Evolutionary conservation across 768 basidiomycete genomes (phyloP).

Genomic region (Punctularia strigosozonata): DNA sequence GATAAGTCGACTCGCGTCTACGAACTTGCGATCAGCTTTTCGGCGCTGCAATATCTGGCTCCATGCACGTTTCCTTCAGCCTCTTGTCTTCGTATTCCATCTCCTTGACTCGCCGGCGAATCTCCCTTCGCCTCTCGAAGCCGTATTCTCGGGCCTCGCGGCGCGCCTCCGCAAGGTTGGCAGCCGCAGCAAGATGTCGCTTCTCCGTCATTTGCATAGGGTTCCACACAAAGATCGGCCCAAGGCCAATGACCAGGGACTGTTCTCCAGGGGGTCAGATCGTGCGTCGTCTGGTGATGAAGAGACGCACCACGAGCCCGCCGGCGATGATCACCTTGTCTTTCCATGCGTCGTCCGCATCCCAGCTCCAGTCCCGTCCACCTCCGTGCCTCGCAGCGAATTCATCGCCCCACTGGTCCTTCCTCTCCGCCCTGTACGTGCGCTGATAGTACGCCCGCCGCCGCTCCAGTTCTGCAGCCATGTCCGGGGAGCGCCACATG

Average conservation of each 20-base stretch:
- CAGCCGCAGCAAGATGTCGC: constrained; percentile 38
- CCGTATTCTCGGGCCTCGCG: constrained; percentile 45
- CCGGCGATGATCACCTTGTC: constrained; percentile 36
- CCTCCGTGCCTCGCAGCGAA: constrained; percentile 6
- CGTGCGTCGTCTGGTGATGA: not conserved
- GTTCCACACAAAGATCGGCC: constrained; percentile 27
- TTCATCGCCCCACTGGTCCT: not conserved
- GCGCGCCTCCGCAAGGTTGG: constrained; percentile 48
- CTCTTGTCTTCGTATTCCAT: no score
- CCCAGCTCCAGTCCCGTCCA: constrained; percentile 16
- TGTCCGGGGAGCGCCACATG: not conserved
- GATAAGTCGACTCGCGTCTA: no score
- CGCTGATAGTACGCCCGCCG: constrained; percentile 17
- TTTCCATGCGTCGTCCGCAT: constrained; percentile 35
- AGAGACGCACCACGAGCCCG: constrained; percentile 32
- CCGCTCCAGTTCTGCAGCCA: constrained; percentile 10
- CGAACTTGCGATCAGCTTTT: no score
- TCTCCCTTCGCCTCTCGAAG: constrained; percentile 35
- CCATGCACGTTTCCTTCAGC: no score
- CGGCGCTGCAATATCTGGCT: no score
- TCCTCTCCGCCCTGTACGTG: constrained; percentile 8
- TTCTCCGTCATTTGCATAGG: constrained; percentile 24
- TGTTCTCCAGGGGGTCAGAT: constrained; percentile 9
- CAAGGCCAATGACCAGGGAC: constrained; percentile 34
- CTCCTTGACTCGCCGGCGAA: constrained; percentile 36